Evolutionary conservation across 1,139 yeast genomes (phyloP).

Genomic region (Candida tetrigidarum): DNA sequence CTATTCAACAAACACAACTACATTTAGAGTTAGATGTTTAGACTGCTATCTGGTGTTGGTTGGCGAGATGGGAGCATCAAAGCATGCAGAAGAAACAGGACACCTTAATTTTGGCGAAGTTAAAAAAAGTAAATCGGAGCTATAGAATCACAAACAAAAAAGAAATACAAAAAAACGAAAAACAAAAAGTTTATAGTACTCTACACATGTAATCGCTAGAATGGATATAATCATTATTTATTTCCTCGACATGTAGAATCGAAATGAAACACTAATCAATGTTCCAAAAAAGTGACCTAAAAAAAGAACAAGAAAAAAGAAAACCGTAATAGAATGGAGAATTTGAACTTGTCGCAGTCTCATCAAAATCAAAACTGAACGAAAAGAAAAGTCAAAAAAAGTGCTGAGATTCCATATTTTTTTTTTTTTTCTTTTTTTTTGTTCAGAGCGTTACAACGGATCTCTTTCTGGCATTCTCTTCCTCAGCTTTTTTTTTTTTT

Average conservation of each 20-base stretch:
- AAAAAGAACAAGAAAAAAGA: background rate
- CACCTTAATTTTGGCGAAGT: constrained; percentile 72
- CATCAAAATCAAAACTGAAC: background rate
- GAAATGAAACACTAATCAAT: background rate
- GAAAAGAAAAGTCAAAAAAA: constrained; percentile 2
- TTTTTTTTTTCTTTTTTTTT: too few species aligned
- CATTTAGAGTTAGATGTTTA: constrained; percentile 61
- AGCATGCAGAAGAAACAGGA: constrained; percentile 68
- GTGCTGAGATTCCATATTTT: constrained; percentile 2
- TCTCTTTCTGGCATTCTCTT: too few species aligned
- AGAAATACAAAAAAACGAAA: background rate
- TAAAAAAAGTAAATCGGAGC: constrained; percentile 17
- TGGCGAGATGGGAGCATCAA: constrained; percentile 71
- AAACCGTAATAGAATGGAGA: too few species aligned
- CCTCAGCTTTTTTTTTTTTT: too few species aligned
- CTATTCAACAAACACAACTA: constrained; percentile 70
- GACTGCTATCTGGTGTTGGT: constrained; percentile 55
- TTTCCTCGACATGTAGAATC: background rate
- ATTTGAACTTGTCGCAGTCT: background rate
- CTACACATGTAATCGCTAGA: background rate
- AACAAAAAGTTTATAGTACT: background rate
- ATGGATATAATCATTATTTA: background rate
- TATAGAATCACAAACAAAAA: background rate
- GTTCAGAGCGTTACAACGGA: constrained; percentile 1
- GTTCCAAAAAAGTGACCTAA: background rate